Evolutionary conservation across 2,329 filamentous ascomycete species (phyloP).

Genomic region (Huntiella moniliformis): DNA sequence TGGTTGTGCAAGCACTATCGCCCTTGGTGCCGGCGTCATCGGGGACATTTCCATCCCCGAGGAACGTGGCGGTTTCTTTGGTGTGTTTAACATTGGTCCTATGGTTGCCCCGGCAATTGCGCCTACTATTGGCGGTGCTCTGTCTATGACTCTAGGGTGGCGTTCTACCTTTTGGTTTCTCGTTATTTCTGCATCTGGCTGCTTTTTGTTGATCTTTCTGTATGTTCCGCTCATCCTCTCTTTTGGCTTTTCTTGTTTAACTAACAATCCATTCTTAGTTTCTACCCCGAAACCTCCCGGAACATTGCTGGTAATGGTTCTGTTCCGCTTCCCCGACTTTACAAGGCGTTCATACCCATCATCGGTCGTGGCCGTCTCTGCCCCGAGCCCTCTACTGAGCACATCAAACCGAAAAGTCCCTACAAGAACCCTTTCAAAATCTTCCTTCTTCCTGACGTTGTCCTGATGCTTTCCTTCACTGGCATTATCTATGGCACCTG

Average conservation of each 20-base stretch:
- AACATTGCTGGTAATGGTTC: conserved; percentile 17
- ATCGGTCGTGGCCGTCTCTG: conserved; percentile 7
- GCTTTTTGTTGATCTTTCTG: conserved; percentile 19
- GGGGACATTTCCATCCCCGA: conserved; percentile 18
- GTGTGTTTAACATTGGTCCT: conserved; percentile 19
- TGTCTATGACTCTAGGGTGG: conserved; percentile 30
- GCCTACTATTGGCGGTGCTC: conserved; percentile 30
- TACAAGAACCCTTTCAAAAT: conserved; percentile 18
- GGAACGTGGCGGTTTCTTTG: conserved; percentile 19
- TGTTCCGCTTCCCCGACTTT: conserved; percentile 11
- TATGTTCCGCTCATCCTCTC: neutral
- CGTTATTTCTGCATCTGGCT: conserved; percentile 24
- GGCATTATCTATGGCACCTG: conserved; percentile 20
- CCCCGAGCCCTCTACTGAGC: neutral
- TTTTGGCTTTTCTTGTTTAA: neutral
- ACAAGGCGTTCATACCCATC: conserved; percentile 13
- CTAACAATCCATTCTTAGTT: conserved; percentile 1
- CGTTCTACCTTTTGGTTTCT: conserved; percentile 35
- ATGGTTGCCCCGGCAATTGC: conserved; percentile 28
- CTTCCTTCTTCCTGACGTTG: conserved; percentile 17
- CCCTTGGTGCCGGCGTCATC: conserved; percentile 18
- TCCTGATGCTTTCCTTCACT: conserved; percentile 17
- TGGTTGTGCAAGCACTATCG: conserved; percentile 20
- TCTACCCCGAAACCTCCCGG: conserved; percentile 18
- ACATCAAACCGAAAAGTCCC: neutral